These are phyloP conservation scores for Zopfochytrium polystomum DNA, from an alignment of 371 early-diverging fungal genomes.

Conservation along the genomic window DNA sequence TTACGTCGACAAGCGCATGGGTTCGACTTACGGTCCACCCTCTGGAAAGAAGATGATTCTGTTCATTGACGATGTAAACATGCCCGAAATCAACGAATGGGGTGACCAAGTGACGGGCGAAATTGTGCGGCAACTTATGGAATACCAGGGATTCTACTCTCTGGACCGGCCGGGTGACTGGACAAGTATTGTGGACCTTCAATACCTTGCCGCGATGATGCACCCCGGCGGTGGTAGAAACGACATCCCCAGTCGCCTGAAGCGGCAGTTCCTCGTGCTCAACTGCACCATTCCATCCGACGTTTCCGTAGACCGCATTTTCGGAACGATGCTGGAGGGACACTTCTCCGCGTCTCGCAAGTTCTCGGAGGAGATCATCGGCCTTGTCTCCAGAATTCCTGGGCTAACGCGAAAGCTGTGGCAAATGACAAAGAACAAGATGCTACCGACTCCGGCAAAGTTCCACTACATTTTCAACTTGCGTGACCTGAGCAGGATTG, in stretches of 20 bases:
- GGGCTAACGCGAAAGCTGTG: conserved; percentile 55
- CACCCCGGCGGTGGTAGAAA: conserved; percentile 65
- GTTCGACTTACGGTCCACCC: conserved; percentile 63
- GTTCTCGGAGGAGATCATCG: conserved; percentile 52
- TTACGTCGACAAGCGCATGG: conserved; percentile 63
- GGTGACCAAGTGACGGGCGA: conserved; percentile 66
- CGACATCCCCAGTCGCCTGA: conserved; percentile 60
- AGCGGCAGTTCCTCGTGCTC: conserved; percentile 56
- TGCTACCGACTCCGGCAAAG: conserved; percentile 65
- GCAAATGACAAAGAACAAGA: conserved; percentile 60
- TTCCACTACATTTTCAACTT: conserved; percentile 68
- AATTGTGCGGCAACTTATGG: conserved; percentile 61
- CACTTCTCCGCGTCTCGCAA: conserved; percentile 53
- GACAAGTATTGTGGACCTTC: conserved; percentile 61
- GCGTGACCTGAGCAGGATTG: conserved; percentile 57
- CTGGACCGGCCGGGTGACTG: conserved; percentile 63
- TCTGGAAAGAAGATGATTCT: conserved; percentile 64
- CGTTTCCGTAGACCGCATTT: conserved; percentile 61
- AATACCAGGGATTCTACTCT: conserved; percentile 61
- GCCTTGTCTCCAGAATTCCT: conserved; percentile 39
- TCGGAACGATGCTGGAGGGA: conserved; percentile 61
- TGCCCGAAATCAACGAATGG: conserved; percentile 72
- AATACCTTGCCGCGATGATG: conserved; percentile 63
- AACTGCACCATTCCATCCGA: conserved; percentile 65
- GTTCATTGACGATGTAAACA: conserved; percentile 63